These are phyloP conservation scores for Cyberlindnera veronae DNA, from an alignment of 805 yeast genomes.

Conservation along the genomic window DNA sequence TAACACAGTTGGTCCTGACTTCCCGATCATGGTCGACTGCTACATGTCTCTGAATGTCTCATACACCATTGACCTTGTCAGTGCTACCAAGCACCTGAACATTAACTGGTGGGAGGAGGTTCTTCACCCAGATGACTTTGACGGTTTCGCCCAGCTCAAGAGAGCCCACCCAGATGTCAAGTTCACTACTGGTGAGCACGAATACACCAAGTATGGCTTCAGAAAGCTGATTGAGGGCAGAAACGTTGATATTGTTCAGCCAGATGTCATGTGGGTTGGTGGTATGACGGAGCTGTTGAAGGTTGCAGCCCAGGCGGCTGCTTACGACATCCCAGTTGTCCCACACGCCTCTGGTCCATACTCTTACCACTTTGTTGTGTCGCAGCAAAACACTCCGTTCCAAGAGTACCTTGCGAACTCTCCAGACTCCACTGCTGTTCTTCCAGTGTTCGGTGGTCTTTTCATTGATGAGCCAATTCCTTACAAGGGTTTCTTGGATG, in stretches of 20 bases:
- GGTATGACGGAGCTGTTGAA: constrained; percentile 47
- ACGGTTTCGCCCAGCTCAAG: constrained; percentile 43
- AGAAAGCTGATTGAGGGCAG: constrained; percentile 48
- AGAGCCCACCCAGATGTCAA: constrained; percentile 45
- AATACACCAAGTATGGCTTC: constrained; percentile 48
- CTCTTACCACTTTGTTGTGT: constrained; percentile 47
- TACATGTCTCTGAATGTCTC: constrained; percentile 49
- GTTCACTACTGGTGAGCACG: constrained; percentile 53
- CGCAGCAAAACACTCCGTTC: constrained; percentile 49
- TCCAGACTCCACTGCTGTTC: constrained; percentile 41
- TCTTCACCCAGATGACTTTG: constrained; percentile 49
- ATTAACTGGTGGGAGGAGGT: constrained; percentile 54
- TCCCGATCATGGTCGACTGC: constrained; percentile 52
- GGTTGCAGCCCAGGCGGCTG: constrained; percentile 47
- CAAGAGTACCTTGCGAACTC: constrained; percentile 50
- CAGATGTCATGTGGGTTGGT: constrained; percentile 54
- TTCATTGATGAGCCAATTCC: constrained; percentile 48
- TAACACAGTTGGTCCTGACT: constrained; percentile 46
- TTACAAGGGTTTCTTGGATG: constrained; percentile 39
- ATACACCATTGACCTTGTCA: constrained; percentile 43
- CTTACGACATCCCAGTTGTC: constrained; percentile 50
- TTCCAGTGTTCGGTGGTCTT: constrained; percentile 46
- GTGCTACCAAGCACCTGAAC: constrained; percentile 42
- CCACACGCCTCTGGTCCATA: constrained; percentile 55
- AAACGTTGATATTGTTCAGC: constrained; percentile 46